phyloP scores from a whole-genome alignment of 768 basidiomycete genomes.

The Multifurca ochricompacta region DNA sequence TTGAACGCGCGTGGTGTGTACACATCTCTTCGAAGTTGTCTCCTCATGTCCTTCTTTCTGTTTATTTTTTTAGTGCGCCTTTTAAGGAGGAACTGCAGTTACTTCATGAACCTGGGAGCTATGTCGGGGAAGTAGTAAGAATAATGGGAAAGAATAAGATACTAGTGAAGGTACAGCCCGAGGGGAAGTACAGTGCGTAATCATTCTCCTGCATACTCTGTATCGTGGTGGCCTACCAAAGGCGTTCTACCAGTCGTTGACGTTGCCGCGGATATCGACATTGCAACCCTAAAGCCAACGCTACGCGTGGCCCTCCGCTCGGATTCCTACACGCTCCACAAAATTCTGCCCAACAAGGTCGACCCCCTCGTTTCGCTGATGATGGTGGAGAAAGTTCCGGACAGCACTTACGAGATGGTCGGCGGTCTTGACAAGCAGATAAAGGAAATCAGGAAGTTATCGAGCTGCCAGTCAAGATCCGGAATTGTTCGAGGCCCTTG shows the following conservation, averaged over 20 bases:
- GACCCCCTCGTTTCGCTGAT: constrained; percentile 97
- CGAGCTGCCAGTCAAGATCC: constrained; percentile 91
- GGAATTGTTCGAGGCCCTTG: constrained; percentile 91
- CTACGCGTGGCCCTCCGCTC: constrained; percentile 93
- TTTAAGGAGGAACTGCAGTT: constrained; percentile 84
- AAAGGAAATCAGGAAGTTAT: constrained; percentile 99
- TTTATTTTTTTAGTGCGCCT: constrained; percentile 55
- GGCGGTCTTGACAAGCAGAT: constrained; percentile 97
- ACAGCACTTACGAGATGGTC: constrained; percentile 99
- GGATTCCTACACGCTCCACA: constrained; percentile 94
- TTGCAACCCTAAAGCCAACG: constrained; percentile 70
- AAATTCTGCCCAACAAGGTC: constrained; percentile 94
- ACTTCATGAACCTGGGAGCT: constrained; percentile 91
- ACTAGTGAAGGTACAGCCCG: constrained; percentile 94
- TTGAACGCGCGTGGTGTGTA: constrained; percentile 83
- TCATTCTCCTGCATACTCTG: constrained; percentile 23
- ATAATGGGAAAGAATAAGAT: constrained; percentile 99
- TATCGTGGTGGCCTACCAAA: no score
- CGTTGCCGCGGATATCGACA: constrained; percentile 79
- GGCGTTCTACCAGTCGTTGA: constrained; percentile 96
- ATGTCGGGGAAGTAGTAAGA: constrained; percentile 96
- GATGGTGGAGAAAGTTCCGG: constrained; percentile 99
- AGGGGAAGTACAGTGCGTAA: constrained; percentile 98
- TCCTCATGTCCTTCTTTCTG: no score
- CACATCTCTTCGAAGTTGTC: no score